Base-by-base conservation (phyloP, 176 grass and related monocot species). In the Triticum dicoccoides region DNA sequence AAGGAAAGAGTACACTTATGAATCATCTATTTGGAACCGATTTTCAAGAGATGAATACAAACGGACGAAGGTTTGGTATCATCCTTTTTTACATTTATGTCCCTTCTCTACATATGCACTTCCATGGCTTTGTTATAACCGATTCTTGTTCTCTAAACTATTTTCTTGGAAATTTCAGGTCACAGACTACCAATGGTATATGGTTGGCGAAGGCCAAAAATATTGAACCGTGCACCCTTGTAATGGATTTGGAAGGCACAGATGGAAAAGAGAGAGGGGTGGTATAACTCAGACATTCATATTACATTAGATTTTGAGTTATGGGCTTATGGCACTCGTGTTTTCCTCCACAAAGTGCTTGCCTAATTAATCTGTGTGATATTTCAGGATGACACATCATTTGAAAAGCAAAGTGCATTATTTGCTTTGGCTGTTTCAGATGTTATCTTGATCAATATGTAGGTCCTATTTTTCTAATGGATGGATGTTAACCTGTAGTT, bases 1-100 rank as follows among this genome's bases (percentile, higher is more conserved):
- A 82, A 97, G 95, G 95, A 62, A 97, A 97, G 89, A 97, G 95
- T 77, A 97, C 95, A 76, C 95, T 97, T 88, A 88, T 97, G 69
- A 97, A 97, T 75, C 80, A 97, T 90, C 91, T 97, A 59, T 97
- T 97, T 29, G 7, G 84, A 12, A 97, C 95, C 33, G 95, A 93
- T 65, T 97, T 97, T 89, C 93, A 85, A 42, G 92, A 97, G 87
- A 97, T 97, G 95, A 87, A 95, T 90, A 92, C 90, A 24, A 24
- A 24, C 25, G 95, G 11, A 82, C 92, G 89, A 93, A 95, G 95
- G 95, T 80, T 88, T 83, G 91, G 18, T 88, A 30, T 73, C 54
- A 14, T 24, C 24, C 88, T 45, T 44, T 80, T 44, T 32, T 45
- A 37, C 35, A 37, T 37, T 70, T 80, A 20, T 74, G 73, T 88